Base-by-base conservation (phyloP, 805 yeast species). In the Sporopachydermia quercuum region DNA sequence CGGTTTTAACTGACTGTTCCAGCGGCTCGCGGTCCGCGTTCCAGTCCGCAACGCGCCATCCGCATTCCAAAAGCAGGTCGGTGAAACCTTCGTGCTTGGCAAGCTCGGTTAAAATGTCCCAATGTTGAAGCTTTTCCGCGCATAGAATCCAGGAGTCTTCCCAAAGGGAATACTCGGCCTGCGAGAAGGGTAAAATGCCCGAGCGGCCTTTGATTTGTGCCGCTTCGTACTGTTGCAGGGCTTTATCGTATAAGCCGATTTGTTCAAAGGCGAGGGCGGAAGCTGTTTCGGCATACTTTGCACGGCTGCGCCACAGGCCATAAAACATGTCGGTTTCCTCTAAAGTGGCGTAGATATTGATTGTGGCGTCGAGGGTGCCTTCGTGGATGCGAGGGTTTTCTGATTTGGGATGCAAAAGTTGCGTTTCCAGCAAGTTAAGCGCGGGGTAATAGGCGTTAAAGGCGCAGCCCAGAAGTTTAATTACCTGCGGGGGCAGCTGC, bases 1-100 rank as follows among this genome's bases (percentile, higher is more conserved):
- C 94, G 35, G 93, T 82, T 57, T 86, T 84, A 17, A 91, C 94
- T 1, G 94, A 80, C 52, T 84, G 95, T 53, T 87, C 96, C 33
- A 91, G 63, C 0, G 97, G 91, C 47, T 89, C 97, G 46, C 87
- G 71, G 52, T 93, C 98, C 5, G 93, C 78, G 44, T 78, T 79
- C 98, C 98, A 91, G 53, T 91, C 97, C 4, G 98, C 96, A 34
- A 91, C 94, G 52, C 99, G 70, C 99, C 99, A 91, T 33, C 97
- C 98, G 68, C 98, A 93, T 57, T 91, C 99, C n/a, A 91, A 65
- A 17, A 93, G 62, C 47, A 91, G 65, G 52, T 91, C 98, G 0
- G 96, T 86, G 55, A 89, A 93, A 0, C 96, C 96, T 64, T 93
- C 99, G 53, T 93, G 97, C 50, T 89, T 86, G 2, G 98, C 96